phyloP scores from a whole-genome alignment of 805 yeast genomes.

The Torulaspora maleeae region DNA sequence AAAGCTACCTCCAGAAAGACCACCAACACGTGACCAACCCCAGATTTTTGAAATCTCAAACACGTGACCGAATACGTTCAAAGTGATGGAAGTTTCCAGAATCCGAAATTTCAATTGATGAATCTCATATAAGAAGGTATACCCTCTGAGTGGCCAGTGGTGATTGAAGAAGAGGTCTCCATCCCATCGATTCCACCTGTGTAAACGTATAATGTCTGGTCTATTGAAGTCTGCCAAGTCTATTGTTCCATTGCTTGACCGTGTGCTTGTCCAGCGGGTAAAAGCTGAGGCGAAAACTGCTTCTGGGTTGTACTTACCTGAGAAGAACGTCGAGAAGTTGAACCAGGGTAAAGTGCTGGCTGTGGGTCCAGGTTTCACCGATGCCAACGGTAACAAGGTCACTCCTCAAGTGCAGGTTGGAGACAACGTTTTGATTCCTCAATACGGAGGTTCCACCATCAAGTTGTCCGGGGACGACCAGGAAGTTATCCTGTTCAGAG shows the following conservation, averaged over 20 bases:
- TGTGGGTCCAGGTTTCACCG: constrained; percentile 88
- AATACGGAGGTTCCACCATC: constrained; percentile 87
- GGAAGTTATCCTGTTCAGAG: constrained; percentile 76
- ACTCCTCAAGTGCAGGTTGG: constrained; percentile 79
- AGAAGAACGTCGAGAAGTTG: constrained; percentile 90
- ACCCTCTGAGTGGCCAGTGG: neutral
- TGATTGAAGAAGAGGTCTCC: too few species aligned
- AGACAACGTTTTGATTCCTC: constrained; percentile 90
- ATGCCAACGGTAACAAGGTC: constrained; percentile 67
- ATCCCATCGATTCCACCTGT: neutral
- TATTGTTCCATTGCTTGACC: constrained; percentile 88
- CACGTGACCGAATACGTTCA: constrained; percentile 1
- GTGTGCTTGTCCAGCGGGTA: constrained; percentile 91
- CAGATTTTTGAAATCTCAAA: neutral
- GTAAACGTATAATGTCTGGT: constrained; percentile 40
- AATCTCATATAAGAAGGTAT: neutral
- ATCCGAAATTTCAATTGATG: neutral
- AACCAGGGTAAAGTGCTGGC: constrained; percentile 90
- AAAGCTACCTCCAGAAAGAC: neutral
- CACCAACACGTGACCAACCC: neutral
- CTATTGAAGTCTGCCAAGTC: constrained; percentile 77
- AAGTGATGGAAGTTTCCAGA: constrained; percentile 13
- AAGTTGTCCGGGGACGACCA: constrained; percentile 75
- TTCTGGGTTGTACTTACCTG: constrained; percentile 90
- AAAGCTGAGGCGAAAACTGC: constrained; percentile 90